Conservation (phyloP, 441 rosid genomes). For the Dalechampia spathulata region DNA sequence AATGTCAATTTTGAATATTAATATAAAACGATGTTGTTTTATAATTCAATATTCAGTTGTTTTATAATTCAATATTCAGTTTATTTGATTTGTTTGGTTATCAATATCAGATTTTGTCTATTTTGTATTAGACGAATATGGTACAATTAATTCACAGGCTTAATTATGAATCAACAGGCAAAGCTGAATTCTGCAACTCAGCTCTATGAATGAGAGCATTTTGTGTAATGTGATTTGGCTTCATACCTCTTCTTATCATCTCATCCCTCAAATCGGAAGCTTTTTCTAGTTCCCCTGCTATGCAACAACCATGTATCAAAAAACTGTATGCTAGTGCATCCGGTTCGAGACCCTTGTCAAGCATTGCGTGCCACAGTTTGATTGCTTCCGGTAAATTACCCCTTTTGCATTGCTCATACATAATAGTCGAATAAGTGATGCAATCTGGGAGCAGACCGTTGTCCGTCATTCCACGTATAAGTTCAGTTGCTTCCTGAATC, state of each 20-base stretch:
- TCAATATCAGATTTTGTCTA: not conserved
- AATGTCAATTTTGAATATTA: too few relatives aligned
- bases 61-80: too few relatives aligned
- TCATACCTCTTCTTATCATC: constrained; percentile 57
- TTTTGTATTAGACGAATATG: not conserved
- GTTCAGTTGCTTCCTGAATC: constrained; percentile 50
- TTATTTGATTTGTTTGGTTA: too few relatives aligned
- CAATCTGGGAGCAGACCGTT: constrained; percentile 63
- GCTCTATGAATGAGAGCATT: constrained; percentile 18
- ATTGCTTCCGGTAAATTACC: constrained; percentile 52
- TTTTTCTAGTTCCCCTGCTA: constrained; percentile 46
- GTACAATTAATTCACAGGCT: constrained; percentile 5
- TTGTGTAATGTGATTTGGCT: constrained; percentile 24
- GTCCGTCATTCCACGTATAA: constrained; percentile 48
- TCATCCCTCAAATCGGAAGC: constrained; percentile 66
- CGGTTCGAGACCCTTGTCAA: constrained; percentile 50
- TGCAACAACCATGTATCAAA: constrained; percentile 61
- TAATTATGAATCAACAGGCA: constrained; percentile 6
- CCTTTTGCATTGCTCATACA: constrained; percentile 52
- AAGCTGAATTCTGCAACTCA: constrained; percentile 7
- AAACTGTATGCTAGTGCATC: constrained; percentile 63
- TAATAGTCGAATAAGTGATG: constrained; percentile 75
- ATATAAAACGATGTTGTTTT: too few relatives aligned
- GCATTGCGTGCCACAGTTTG: constrained; percentile 66
- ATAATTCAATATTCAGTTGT: too few relatives aligned